phyloP scores from a whole-genome alignment of 148 eudicot genomes.

The Vaccinium myrtillus region DNA sequence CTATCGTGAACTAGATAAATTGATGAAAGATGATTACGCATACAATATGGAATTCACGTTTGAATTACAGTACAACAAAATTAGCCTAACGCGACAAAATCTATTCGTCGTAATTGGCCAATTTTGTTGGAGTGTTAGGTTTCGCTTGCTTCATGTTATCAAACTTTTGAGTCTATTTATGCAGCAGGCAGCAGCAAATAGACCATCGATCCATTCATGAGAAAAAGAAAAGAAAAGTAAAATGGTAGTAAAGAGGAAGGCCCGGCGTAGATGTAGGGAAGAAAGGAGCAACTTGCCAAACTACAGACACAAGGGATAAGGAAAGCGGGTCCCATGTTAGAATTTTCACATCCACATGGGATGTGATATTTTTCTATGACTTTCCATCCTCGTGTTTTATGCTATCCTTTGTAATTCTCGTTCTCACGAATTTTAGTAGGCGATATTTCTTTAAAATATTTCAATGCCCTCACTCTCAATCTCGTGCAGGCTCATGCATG shows the following conservation, averaged over 20 bases:
- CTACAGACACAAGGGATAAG: background rate
- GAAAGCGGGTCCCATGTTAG: background rate
- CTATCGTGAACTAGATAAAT: background rate
- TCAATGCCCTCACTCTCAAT: background rate
- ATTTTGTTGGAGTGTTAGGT: background rate
- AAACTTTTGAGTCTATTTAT: background rate
- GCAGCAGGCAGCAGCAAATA: background rate
- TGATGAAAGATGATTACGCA: background rate
- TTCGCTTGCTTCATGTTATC: background rate
- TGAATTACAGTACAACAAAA: background rate
- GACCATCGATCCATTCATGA: background rate
- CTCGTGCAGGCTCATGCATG: background rate
- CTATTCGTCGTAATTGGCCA: too few relatives aligned
- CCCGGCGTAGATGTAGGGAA: conserved; percentile 21
- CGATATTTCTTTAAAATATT: background rate
- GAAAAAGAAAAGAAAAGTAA: background rate
- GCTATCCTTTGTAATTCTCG: too few relatives aligned
- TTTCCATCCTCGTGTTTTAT: background rate
- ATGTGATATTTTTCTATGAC: background rate
- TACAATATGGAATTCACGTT: background rate
- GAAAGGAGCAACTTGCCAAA: background rate
- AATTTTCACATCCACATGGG: background rate
- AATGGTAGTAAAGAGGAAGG: background rate
- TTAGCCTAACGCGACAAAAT: too few relatives aligned
- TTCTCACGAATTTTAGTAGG: background rate